Conservation (phyloP, 495 filamentous ascomycete species). For the Penicillium arizonense region DNA sequence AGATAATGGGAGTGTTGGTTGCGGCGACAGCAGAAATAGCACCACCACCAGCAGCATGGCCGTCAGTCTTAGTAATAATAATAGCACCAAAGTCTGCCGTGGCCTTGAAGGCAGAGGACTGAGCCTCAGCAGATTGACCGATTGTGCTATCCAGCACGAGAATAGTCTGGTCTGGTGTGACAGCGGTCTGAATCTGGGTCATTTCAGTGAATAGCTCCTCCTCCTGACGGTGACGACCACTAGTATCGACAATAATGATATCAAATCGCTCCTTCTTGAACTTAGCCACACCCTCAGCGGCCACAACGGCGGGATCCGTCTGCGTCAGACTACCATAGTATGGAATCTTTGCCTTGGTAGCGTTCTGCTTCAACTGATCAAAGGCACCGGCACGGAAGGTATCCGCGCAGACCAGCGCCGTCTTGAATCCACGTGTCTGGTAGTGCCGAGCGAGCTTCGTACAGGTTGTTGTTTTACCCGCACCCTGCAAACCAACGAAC, state of each 20-base stretch:
- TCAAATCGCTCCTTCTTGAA: slow-evolving; percentile 99
- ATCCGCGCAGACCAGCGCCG: slow-evolving; percentile 94
- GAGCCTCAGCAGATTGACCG: slow-evolving; percentile 91
- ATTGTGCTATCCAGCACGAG: slow-evolving; percentile 97
- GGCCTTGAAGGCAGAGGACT: slow-evolving; percentile 95
- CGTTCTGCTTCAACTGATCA: slow-evolving; percentile 98
- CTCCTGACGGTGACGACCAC: slow-evolving; percentile 90
- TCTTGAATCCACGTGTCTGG: slow-evolving; percentile 88
- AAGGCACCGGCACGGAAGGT: slow-evolving; percentile 98
- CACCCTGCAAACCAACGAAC: slow-evolving; percentile 97
- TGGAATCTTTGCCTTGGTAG: slow-evolving; percentile 96
- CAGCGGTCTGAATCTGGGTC: slow-evolving; percentile 91
- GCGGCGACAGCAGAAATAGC: slow-evolving; percentile 98
- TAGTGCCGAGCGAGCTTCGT: slow-evolving; percentile 97
- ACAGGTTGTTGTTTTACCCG: slow-evolving; percentile 97
- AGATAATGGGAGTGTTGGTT: slow-evolving; percentile 95
- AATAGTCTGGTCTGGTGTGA: slow-evolving; percentile 94
- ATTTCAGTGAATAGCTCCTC: slow-evolving; percentile 95
- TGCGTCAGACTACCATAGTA: slow-evolving; percentile 97
- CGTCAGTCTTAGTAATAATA: slow-evolving; percentile 98
- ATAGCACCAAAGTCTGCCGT: slow-evolving; percentile 97
- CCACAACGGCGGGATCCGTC: slow-evolving; percentile 91
- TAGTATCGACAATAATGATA: slow-evolving; percentile 98
- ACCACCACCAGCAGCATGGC: slow-evolving; percentile 90
- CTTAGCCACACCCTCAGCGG: slow-evolving; percentile 91